phyloP scores from a whole-genome alignment of 2,329 filamentous ascomycete species.

The Fusarium chlamydosporum region DNA sequence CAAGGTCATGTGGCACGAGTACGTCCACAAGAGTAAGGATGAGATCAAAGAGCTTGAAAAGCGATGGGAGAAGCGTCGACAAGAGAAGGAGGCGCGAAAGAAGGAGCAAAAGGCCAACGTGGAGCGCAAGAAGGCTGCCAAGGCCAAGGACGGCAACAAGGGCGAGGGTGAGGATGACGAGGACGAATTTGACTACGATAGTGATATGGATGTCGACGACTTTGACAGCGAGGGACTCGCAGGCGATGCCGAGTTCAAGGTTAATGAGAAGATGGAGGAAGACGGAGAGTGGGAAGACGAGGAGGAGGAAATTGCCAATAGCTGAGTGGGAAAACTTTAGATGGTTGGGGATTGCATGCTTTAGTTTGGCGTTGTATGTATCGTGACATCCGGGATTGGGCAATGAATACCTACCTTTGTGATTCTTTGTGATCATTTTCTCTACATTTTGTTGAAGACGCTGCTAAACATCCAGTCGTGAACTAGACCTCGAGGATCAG shows the following conservation, averaged over 20 bases:
- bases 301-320: constrained; percentile 58
- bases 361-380: constrained; percentile 48
- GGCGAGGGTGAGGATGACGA: constrained; percentile 52
- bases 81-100: constrained; percentile 85
- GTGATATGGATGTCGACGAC: constrained; percentile 62
- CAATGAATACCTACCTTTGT: constrained; percentile 47
- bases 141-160: constrained; percentile 59
- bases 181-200: constrained; percentile 62
- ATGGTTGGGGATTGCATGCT: constrained; percentile 34
- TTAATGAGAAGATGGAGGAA: constrained; percentile 65
- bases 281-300: constrained; percentile 68
- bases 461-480: too few relatives aligned
- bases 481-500: too few relatives aligned
- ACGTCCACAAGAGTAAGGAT: constrained; percentile 83
- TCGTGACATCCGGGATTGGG: constrained; percentile 42
- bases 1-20: constrained; percentile 98
- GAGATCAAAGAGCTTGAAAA: constrained; percentile 85
- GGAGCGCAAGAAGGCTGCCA: constrained; percentile 79
- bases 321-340: constrained; percentile 28
- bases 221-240: constrained; percentile 67
- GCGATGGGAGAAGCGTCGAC: constrained; percentile 81
- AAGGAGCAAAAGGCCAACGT: constrained; percentile 91
- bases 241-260: constrained; percentile 64
- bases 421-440: constrained; percentile 30
- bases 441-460: too few relatives aligned